Evolutionary conservation across 768 basidiomycete genomes (phyloP).

Genomic region (Tulasnella sp.): DNA sequence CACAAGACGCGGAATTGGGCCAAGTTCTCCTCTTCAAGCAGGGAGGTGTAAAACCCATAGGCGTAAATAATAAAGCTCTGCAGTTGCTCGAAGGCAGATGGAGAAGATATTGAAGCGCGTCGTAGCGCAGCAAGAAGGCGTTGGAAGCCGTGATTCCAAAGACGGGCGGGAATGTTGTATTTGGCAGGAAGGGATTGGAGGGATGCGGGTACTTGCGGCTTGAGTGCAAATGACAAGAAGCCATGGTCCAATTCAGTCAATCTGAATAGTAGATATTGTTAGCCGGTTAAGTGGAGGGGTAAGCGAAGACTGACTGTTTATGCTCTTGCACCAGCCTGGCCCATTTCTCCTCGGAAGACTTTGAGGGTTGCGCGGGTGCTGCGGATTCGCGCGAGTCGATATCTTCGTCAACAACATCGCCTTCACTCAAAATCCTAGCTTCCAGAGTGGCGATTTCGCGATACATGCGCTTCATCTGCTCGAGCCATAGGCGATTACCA

Average conservation of each 20-base stretch:
- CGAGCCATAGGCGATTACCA: constrained; percentile 51
- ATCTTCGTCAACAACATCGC: constrained; percentile 41
- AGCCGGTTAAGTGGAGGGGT: neutral
- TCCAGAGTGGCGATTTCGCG: constrained; percentile 72
- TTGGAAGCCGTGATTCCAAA: constrained; percentile 89
- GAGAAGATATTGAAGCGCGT: constrained; percentile 59
- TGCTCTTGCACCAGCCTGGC: constrained; percentile 60
- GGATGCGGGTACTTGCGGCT: constrained; percentile 78
- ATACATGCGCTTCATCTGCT: constrained; percentile 71
- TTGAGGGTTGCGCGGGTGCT: constrained; percentile 28
- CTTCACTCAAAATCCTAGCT: constrained; percentile 39
- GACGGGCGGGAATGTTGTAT: constrained; percentile 87
- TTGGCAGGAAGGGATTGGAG: constrained; percentile 81
- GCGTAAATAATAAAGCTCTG: constrained; percentile 93
- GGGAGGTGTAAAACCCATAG: constrained; percentile 83
- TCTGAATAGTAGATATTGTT: constrained; percentile 32
- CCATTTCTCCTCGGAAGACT: constrained; percentile 51
- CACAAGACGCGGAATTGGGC: constrained; percentile 63
- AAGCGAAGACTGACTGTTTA: constrained; percentile 51
- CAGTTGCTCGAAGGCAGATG: constrained; percentile 73
- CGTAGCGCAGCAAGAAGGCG: constrained; percentile 83
- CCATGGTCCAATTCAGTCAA: constrained; percentile 85
- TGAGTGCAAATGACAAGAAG: constrained; percentile 70
- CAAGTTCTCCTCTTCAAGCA: constrained; percentile 71
- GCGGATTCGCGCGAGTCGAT: constrained; percentile 35